Evolutionary conservation across 345 rosid genomes (phyloP), one percentile per base, ranked within the genome.

Genomic region (Microthlaspi erraticum): DNA sequence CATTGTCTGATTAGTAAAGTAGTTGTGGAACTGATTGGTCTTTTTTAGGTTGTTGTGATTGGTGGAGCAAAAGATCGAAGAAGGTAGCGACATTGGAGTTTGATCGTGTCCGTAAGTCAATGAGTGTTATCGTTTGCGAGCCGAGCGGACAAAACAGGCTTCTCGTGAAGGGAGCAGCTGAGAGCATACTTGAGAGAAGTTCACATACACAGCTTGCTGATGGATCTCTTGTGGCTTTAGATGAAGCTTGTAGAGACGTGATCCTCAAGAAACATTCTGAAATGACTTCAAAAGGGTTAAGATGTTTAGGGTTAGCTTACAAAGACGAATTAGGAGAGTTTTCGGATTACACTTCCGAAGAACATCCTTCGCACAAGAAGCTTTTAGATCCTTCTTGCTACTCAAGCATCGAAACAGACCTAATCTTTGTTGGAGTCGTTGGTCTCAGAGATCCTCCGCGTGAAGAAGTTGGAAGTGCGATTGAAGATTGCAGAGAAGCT

Each of bases 391-490:
- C 97, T 60, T 67, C 83, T 53, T 71, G 77, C 76, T 93, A 93
- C 77, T 79, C 81, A 1, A 71, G 75, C 76, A 90, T 93, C 31
- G 98, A 93, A 76, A 86, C 85, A 59, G 80, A 82, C 70, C 63
- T 88, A 43, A 75, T 80, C 70, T 93, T 93, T 66, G 96, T 90
- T 11, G 97, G 95, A 38, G 87, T 90, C 74, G 90, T 85, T 69
- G 96, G 96, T 70, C 79, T 93, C 11, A 83, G 95, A 83, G 98
- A 93, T 59, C 98, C 98, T 73, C 98, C 98, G 0, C 95, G 96
- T n/a, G 87, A 85, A 52, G 96, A 83, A 77, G 90, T 93, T 67
- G 81, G 82, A 59, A 80, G 78, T 50, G 98, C 97, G 44, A 86
- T 90, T 51, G 84, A 83, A 74, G 95, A 90, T 54, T 93, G 98